phyloP scores from a whole-genome alignment of 164 flowering plant genomes.

The Tetracentron sinense region DNA sequence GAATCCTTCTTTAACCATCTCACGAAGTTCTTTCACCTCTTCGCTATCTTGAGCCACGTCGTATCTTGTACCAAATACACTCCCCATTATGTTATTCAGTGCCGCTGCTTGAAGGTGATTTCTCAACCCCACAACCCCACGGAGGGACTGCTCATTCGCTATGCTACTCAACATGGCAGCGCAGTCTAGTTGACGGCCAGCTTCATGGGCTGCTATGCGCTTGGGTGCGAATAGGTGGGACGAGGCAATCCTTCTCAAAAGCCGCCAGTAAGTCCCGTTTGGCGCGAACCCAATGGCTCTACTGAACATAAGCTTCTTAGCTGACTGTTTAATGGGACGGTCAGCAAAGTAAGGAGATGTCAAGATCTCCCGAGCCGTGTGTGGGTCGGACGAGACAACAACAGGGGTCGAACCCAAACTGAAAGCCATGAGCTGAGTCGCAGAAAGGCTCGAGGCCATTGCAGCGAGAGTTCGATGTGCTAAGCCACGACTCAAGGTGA shows the following conservation, averaged over 20 bases:
- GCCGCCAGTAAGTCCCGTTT: slow-evolving; percentile 66
- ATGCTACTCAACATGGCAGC: slow-evolving; percentile 38
- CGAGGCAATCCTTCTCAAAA: slow-evolving; percentile 54
- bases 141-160: slow-evolving; percentile 17
- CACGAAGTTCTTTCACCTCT: slow-evolving; percentile 35
- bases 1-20: slow-evolving; percentile 70
- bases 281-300: slow-evolving; percentile 88
- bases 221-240: slow-evolving; percentile 57
- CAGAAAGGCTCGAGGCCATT: slow-evolving; percentile 27
- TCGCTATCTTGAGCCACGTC: slow-evolving; percentile 12
- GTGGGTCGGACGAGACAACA: slow-evolving; percentile 56
- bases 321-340: slow-evolving; percentile 75
- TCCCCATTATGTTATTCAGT: slow-evolving; percentile 57
- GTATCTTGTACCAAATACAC: slow-evolving; percentile 59
- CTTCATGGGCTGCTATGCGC: slow-evolving; percentile 48
- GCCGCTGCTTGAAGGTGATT: slow-evolving; percentile 53
- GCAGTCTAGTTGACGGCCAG: slow-evolving; percentile 37
- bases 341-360: slow-evolving; percentile 57
- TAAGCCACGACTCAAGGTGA: slow-evolving; percentile 39
- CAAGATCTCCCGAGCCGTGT: slow-evolving; percentile 54
- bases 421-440: slow-evolving; percentile 63
- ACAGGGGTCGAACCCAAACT: slow-evolving; percentile 58
- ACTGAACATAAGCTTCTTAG: slow-evolving; percentile 54
- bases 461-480: slow-evolving; percentile 56
- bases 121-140: slow-evolving; percentile 36